These are phyloP conservation scores for Parmelia sp. DNA, from an alignment of 495 filamentous ascomycete genomes.

Conservation along the genomic window DNA sequence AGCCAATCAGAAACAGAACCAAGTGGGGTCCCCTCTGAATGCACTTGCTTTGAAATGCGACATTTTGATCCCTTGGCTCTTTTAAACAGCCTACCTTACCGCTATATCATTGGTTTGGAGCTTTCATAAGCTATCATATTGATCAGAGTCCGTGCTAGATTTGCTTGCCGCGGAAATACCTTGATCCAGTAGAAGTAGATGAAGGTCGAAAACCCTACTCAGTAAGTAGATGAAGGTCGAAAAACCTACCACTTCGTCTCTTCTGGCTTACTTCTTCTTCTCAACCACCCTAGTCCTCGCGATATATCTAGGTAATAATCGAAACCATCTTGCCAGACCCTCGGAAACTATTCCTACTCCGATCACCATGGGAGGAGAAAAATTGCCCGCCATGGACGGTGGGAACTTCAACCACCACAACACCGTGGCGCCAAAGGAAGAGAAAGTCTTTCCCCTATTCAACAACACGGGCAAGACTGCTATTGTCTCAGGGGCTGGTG, in stretches of 20 bases:
- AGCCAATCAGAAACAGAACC: not conserved
- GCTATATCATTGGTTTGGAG: no score
- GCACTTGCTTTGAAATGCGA: constrained; percentile 1
- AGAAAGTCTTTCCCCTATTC: constrained; percentile 69
- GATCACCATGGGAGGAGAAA: constrained; percentile 2
- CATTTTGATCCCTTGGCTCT: not conserved
- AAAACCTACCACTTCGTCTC: not conserved
- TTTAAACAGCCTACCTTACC: no score
- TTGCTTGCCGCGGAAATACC: not conserved
- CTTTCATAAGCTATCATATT: no score
- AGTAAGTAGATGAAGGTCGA: constrained; percentile 1
- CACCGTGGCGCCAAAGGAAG: constrained; percentile 52
- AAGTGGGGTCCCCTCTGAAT: not conserved
- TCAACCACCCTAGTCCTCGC: not conserved
- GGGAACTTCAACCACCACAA: constrained; percentile 53
- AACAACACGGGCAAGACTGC: constrained; percentile 78
- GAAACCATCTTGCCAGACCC: no score
- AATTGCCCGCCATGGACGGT: constrained; percentile 8
- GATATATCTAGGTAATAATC: not conserved
- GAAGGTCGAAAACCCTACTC: not conserved
- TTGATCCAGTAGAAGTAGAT: not conserved
- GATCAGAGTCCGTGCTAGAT: not conserved
- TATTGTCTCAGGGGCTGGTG: constrained; percentile 73
- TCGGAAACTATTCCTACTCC: not conserved
- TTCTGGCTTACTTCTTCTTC: not conserved